Evolutionary conservation across 345 rosid genomes (phyloP).

Genomic region (Populus nigra): DNA sequence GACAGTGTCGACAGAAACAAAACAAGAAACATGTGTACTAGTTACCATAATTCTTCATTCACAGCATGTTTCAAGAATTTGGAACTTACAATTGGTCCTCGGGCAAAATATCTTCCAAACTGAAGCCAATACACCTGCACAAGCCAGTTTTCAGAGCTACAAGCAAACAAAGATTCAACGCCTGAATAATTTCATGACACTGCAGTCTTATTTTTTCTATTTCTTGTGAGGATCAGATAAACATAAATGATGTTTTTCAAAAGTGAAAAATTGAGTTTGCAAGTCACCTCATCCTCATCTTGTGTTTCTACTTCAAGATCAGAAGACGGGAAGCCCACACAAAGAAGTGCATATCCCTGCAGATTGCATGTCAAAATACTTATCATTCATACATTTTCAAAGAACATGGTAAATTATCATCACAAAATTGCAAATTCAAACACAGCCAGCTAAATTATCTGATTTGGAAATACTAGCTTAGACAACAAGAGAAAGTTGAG

Average conservation of each 20-base stretch:
- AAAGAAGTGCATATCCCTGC: slow-evolving; percentile 94
- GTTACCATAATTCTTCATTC: too few relatives aligned
- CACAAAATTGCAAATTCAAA: neutral
- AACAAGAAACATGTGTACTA: too few relatives aligned
- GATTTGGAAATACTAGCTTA: neutral
- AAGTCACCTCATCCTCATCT: slow-evolving; percentile 88
- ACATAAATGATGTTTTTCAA: neutral
- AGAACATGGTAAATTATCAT: neutral
- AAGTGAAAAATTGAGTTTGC: slow-evolving; percentile 10
- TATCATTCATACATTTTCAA: neutral
- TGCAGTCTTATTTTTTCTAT: neutral
- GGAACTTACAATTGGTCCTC: slow-evolving; percentile 87
- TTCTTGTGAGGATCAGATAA: neutral
- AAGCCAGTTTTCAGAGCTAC: neutral
- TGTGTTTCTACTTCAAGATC: slow-evolving; percentile 94
- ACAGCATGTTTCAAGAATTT: slow-evolving; percentile 10
- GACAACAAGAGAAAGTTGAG: too few relatives aligned
- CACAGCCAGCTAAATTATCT: neutral
- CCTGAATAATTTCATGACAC: neutral
- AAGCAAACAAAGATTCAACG: slow-evolving; percentile 1
- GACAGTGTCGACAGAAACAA: too few relatives aligned
- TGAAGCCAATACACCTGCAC: slow-evolving; percentile 95
- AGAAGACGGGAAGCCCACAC: slow-evolving; percentile 83
- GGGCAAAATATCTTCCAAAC: slow-evolving; percentile 97
- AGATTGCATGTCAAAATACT: neutral